A percentile compares a stretch with the other conserved stretches of the same genome.
These are phyloP conservation scores for Entophlyctis helioformis DNA, from an alignment of 192 early-diverging fungal genomes.

Conservation along the genomic window DNA sequence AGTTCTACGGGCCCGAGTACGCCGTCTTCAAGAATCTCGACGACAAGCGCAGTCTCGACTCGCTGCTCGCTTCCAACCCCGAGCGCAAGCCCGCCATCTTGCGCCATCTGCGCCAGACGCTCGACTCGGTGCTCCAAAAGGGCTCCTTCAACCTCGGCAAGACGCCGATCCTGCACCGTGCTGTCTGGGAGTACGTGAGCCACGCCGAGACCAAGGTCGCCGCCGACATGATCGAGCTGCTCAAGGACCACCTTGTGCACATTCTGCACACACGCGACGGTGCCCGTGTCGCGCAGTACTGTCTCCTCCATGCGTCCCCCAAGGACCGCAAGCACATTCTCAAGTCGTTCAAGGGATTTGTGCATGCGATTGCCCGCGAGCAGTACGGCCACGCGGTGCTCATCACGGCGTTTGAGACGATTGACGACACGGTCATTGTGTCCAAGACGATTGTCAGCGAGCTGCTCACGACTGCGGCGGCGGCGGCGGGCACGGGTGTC, in stretches of 20 bases:
- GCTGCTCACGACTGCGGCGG: conserved; percentile 17
- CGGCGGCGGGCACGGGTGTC: conserved; percentile 20
- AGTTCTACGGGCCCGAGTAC: conserved; percentile 92
- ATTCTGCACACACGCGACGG: conserved; percentile 91
- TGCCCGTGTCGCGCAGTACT: conserved; percentile 71
- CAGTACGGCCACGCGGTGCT: conserved; percentile 85
- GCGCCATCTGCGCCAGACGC: conserved; percentile 52
- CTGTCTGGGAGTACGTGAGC: conserved; percentile 72
- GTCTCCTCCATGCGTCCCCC: conserved; percentile 60
- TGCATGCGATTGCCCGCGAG: conserved; percentile 70
- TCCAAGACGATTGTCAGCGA: conserved; percentile 57
- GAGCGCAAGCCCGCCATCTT: conserved; percentile 60
- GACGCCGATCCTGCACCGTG: conserved; percentile 75
- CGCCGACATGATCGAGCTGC: conserved; percentile 53
- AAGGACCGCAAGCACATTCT: conserved; percentile 90
- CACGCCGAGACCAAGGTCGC: conserved; percentile 49
- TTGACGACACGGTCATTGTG: conserved; percentile 87
- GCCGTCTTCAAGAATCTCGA: conserved; percentile 59
- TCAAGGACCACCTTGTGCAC: conserved; percentile 74
- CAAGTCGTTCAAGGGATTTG: conserved; percentile 70
- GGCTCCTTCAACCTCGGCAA: conserved; percentile 48
- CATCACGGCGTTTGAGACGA: conserved; percentile 67
- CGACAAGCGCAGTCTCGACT: conserved; percentile 25
- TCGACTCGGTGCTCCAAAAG: conserved; percentile 72
- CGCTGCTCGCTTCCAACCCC: conserved; percentile 49